Percentiles rank a stretch among this genome's conserved stretches.
phyloP scores from a whole-genome alignment of 2,329 filamentous ascomycete species.

The Endothia cerciana region DNA sequence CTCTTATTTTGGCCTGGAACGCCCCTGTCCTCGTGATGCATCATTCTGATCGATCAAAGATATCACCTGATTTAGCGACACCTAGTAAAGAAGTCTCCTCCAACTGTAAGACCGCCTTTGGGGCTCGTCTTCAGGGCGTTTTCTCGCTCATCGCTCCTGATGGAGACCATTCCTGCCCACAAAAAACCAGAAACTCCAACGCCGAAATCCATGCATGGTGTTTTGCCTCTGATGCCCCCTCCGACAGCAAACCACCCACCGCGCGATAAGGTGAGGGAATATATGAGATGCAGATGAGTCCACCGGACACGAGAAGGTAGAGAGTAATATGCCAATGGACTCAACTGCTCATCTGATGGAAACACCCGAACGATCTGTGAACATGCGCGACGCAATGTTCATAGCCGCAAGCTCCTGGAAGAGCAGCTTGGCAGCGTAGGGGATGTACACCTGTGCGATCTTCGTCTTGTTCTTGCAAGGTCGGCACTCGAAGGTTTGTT shows the following conservation, averaged over 20 bases:
- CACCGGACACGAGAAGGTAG: no score
- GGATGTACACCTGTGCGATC: slow-evolving; percentile 97
- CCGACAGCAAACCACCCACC: not conserved
- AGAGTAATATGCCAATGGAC: not conserved
- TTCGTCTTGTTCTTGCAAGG: slow-evolving; percentile 99
- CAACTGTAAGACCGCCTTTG: not conserved
- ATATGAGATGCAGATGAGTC: not conserved
- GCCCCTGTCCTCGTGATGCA: not conserved
- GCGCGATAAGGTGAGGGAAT: not conserved
- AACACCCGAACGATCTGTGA: slow-evolving; percentile 81
- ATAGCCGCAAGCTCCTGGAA: slow-evolving; percentile 98
- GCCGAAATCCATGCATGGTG: slow-evolving; percentile 26
- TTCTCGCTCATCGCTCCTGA: not conserved
- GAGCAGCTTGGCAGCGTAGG: slow-evolving; percentile 94
- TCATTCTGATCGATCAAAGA: slow-evolving; percentile 1
- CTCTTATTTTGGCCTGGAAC: slow-evolving; percentile 9
- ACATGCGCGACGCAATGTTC: slow-evolving; percentile 98
- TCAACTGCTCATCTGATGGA: slow-evolving; percentile 60
- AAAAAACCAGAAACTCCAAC: slow-evolving; percentile 18
- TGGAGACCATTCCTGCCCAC: not conserved
- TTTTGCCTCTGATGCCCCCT: slow-evolving; percentile 1
- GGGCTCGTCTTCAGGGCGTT: not conserved
- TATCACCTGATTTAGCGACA: not conserved
- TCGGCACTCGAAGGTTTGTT: slow-evolving; percentile 93
- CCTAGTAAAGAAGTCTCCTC: not conserved